Evolutionary conservation across 331 rosid genomes (phyloP).

Genomic region (Erythrophleum ivorense): DNA sequence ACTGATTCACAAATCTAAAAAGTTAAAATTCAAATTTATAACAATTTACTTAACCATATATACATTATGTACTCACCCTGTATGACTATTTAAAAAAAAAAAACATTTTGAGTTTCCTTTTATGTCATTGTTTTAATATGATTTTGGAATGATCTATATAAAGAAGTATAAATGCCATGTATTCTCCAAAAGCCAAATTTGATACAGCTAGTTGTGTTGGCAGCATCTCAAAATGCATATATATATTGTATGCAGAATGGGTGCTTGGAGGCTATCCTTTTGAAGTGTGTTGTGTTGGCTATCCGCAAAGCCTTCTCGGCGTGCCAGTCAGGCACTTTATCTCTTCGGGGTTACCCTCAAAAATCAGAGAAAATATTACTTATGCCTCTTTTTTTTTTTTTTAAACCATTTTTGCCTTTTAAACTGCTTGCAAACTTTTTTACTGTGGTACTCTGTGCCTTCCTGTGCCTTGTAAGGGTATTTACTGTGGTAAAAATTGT

Average conservation of each 20-base stretch:
- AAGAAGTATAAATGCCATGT: constrained; percentile 40
- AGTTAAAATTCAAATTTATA: background rate
- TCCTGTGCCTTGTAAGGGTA: constrained; percentile 26
- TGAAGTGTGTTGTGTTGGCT: constrained; percentile 16
- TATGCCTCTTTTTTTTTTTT: background rate
- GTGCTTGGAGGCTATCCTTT: constrained; percentile 30
- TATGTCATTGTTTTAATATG: background rate
- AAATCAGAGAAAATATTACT: background rate
- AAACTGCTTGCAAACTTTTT: background rate
- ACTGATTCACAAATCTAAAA: background rate
- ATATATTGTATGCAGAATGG: background rate
- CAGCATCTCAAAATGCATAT: constrained; percentile 27
- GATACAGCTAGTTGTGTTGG: constrained; percentile 51
- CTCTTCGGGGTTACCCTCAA: background rate
- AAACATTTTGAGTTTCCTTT: no score
- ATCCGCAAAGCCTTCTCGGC: constrained; percentile 20
- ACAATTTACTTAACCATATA: background rate
- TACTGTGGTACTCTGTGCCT: constrained; percentile 1
- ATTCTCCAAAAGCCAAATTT: constrained; percentile 42
- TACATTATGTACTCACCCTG: background rate
- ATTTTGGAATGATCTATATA: constrained; percentile 22
- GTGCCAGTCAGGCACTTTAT: constrained; percentile 35
- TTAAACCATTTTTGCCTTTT: background rate
- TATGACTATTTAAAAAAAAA: no score
- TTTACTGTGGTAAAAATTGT: background rate